Percentiles rank a stretch among this genome's conserved stretches.
These are phyloP conservation scores for Conringia planisiliqua DNA, from an alignment of 345 rosid genomes.

Conservation along the genomic window DNA sequence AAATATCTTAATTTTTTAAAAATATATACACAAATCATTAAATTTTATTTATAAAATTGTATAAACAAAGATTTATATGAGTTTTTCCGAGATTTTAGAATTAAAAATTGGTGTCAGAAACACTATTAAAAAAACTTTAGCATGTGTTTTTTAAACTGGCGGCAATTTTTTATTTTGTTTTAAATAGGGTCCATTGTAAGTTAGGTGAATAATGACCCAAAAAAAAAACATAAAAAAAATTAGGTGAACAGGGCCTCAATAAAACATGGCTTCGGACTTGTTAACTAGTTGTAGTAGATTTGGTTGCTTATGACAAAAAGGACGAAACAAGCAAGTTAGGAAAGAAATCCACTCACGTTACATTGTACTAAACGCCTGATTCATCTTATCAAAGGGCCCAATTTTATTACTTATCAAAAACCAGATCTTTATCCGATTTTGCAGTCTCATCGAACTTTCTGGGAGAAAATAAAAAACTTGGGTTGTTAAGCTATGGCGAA, in stretches of 20 bases:
- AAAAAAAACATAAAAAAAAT: no score
- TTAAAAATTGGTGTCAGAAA: no score
- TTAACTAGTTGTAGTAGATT: neutral
- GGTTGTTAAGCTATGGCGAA: slow-evolving; percentile 46
- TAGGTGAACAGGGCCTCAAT: neutral
- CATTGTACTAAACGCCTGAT: neutral
- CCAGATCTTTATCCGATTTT: slow-evolving; percentile 1
- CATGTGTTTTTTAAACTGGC: no score
- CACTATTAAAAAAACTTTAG: no score
- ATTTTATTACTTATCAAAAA: neutral
- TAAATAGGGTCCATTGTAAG: neutral
- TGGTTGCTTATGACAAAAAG: neutral
- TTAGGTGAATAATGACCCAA: no score
- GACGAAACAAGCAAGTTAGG: slow-evolving; percentile 4
- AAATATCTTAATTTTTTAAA: no score
- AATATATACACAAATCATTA: no score
- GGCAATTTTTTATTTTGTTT: neutral
- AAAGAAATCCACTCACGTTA: neutral
- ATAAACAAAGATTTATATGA: no score
- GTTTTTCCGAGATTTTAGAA: no score
- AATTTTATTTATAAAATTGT: no score
- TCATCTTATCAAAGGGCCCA: neutral
- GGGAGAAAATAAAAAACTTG: neutral
- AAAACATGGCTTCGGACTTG: neutral
- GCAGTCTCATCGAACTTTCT: neutral